Percentiles rank a stretch among this genome's conserved stretches.
Conservation (phyloP, 257 asterid genomes). For the Leptodermis oblonga region DNA sequence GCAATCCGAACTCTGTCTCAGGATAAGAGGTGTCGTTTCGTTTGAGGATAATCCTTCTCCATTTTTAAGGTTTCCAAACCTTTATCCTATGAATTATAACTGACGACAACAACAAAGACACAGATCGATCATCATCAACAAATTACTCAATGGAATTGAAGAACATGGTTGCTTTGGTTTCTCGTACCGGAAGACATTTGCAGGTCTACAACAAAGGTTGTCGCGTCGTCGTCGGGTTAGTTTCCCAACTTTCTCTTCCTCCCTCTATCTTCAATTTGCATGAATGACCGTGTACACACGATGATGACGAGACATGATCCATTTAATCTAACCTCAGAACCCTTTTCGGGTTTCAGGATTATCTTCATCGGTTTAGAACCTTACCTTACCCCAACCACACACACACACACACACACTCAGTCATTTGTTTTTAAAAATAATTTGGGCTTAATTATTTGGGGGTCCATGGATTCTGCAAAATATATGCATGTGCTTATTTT, state of each 20-base stretch:
- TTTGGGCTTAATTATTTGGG: background rate
- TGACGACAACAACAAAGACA: background rate
- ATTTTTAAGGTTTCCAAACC: background rate
- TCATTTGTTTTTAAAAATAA: no score
- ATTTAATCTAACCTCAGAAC: no score
- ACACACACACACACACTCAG: no score
- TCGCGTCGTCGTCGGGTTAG: constrained; percentile 90
- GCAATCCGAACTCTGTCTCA: constrained; percentile 9
- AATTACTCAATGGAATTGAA: constrained; percentile 39
- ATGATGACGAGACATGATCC: no score
- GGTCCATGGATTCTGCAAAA: background rate
- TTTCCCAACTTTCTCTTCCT: constrained; percentile 1
- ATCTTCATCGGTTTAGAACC: no score
- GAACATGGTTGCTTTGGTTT: constrained; percentile 61
- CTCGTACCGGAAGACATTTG: constrained; percentile 79
- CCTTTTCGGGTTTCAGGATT: no score
- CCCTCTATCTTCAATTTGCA: background rate
- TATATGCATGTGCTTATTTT: background rate
- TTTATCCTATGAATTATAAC: background rate
- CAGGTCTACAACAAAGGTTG: constrained; percentile 76
- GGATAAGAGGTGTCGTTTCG: background rate
- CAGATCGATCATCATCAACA: background rate
- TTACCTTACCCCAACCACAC: no score
- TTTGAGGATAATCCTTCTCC: background rate
- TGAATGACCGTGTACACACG: background rate